Percentiles rank a stretch among this genome's conserved stretches.
Conservation (phyloP, 2,329 filamentous ascomycete species). For the Metarhizium anisopliae region DNA sequence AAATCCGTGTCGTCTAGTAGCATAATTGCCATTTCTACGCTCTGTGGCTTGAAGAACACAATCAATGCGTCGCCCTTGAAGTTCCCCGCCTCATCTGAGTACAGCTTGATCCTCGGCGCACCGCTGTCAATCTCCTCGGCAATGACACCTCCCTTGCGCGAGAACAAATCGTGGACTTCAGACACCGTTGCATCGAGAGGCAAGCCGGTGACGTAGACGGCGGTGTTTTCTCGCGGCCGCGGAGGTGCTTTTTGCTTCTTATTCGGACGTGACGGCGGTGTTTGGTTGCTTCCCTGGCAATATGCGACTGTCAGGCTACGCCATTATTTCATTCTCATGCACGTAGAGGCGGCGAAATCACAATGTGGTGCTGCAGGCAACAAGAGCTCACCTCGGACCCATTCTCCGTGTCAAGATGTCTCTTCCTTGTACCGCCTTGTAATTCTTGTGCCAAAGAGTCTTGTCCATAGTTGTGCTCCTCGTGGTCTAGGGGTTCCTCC, state of each 20-base stretch:
- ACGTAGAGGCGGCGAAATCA: slow-evolving; percentile 7
- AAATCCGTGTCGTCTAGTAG: slow-evolving; percentile 78
- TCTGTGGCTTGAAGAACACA: slow-evolving; percentile 91
- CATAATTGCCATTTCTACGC: slow-evolving; percentile 77
- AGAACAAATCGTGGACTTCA: slow-evolving; percentile 79
- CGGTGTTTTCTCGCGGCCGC: slow-evolving; percentile 64
- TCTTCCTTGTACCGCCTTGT: slow-evolving; percentile 25
- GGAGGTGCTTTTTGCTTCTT: slow-evolving; percentile 40
- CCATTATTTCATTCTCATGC: slow-evolving; percentile 12
- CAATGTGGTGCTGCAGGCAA: neutral
- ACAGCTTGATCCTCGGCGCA: slow-evolving; percentile 85
- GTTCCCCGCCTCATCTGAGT: slow-evolving; percentile 67
- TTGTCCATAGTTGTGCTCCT: slow-evolving; percentile 1
- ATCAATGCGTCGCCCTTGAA: slow-evolving; percentile 93
- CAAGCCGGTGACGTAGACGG: slow-evolving; percentile 84
- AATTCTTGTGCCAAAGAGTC: neutral
- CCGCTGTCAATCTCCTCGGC: slow-evolving; percentile 90
- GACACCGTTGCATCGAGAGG: slow-evolving; percentile 69
- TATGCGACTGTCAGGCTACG: slow-evolving; percentile 2
- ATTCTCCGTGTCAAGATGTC: slow-evolving; percentile 30
- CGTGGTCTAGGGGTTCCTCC: slow-evolving; percentile 32
- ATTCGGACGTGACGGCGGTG: slow-evolving; percentile 24
- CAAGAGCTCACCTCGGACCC: slow-evolving; percentile 33
- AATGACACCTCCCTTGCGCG: slow-evolving; percentile 76
- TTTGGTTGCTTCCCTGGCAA: slow-evolving; percentile 14